phyloP scores from a whole-genome alignment of 441 rosid species.

The Brassica balearica region DNA sequence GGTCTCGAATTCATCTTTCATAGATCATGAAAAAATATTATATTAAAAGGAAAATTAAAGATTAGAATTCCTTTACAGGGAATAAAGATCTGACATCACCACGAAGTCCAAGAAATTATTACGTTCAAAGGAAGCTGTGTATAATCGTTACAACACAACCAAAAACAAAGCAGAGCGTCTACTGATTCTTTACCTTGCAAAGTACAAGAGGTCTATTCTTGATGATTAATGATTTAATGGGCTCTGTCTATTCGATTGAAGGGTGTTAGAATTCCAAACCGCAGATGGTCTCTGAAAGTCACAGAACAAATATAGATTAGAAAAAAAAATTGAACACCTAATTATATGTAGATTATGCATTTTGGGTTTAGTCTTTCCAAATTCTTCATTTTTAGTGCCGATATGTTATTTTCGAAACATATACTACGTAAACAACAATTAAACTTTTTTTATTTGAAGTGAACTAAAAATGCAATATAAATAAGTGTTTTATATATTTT shows the following conservation, averaged over 20 bases:
- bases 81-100: not conserved
- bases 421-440: no score
- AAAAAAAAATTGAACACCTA: not conserved
- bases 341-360: no score
- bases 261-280: not conserved
- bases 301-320: not conserved
- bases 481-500: no score
- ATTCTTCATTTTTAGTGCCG: no score
- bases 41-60: not conserved
- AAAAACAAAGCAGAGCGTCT: not conserved
- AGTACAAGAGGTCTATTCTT: not conserved
- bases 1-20: not conserved
- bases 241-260: not conserved
- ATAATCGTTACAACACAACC: not conserved
- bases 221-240: not conserved
- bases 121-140: not conserved
- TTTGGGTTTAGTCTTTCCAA: no score
- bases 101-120: not conserved
- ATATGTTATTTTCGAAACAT: no score
- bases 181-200: not conserved
- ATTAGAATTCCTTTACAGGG: not conserved
- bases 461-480: no score
- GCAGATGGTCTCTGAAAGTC: not conserved
- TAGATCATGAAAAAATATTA: not conserved
- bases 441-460: no score